A percentile compares a stretch with the other conserved stretches of the same genome.
Conservation (phyloP, 208 protist species). For the Kentomonas sorsogonicus region DNA sequence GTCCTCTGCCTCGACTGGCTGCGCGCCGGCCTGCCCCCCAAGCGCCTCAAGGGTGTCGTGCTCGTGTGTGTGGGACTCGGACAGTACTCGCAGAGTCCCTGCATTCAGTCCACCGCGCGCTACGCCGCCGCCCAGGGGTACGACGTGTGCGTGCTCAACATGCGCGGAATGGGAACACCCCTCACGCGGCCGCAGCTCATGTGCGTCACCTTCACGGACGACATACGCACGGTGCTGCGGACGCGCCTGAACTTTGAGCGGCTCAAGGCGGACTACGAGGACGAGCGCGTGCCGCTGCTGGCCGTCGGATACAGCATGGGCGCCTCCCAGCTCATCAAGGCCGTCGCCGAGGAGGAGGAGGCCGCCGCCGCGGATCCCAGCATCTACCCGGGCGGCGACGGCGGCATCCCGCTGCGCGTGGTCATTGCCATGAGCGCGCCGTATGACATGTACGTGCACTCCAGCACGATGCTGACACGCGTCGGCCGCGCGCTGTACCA, state of each 20-base stretch:
- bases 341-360: slow-evolving; percentile 37
- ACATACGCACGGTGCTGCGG: slow-evolving; percentile 26
- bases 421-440: slow-evolving; percentile 30
- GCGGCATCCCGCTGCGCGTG: slow-evolving; percentile 20
- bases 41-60: slow-evolving; percentile 22
- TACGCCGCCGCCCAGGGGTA: slow-evolving; percentile 18
- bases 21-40: slow-evolving; percentile 6
- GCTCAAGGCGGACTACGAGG: slow-evolving; percentile 19
- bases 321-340: slow-evolving; percentile 27
- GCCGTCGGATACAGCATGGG: slow-evolving; percentile 47
- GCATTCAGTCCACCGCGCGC: slow-evolving; percentile 29
- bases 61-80: slow-evolving; percentile 43
- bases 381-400: slow-evolving; percentile 18
- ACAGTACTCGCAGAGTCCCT: slow-evolving; percentile 37
- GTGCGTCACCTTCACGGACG: slow-evolving; percentile 39
- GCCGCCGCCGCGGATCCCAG: too few species aligned
- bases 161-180: slow-evolving; percentile 57
- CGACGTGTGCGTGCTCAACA: slow-evolving; percentile 41
- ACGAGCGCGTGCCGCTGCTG: slow-evolving; percentile 26
- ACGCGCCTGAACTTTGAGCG: slow-evolving; percentile 16
- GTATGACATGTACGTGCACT: slow-evolving; percentile 41
- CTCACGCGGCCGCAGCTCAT: slow-evolving; percentile 33
- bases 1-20: slow-evolving; percentile 62
- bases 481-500: slow-evolving; percentile 30
- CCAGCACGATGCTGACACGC: slow-evolving; percentile 16